A percentile compares a stretch with the other conserved stretches of the same genome.
These are phyloP conservation scores for Sclerotinia glacialis DNA, from an alignment of 2,329 filamentous ascomycete species.

Conservation along the genomic window DNA sequence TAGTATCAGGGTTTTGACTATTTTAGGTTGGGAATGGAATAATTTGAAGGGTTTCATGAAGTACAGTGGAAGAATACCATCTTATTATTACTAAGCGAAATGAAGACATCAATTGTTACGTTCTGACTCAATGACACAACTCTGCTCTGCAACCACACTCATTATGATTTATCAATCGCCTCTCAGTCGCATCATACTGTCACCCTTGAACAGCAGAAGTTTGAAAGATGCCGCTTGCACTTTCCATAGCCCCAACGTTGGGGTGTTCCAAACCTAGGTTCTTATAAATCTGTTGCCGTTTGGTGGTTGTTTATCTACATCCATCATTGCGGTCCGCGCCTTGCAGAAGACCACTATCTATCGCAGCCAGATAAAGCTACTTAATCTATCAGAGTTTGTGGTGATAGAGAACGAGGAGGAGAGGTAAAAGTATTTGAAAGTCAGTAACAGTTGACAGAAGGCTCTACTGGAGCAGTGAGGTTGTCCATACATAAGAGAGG, in stretches of 20 bases:
- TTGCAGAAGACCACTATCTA: conserved; percentile 27
- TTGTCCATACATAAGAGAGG: neutral
- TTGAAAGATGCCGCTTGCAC: conserved; percentile 35
- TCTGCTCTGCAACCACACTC: conserved; percentile 29
- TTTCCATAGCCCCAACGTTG: conserved; percentile 38
- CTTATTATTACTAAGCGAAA: conserved; percentile 5
- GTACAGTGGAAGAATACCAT: neutral
- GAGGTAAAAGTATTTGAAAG: neutral
- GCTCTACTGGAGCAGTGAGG: neutral
- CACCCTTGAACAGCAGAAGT: conserved; percentile 28
- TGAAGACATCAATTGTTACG: conserved; percentile 7
- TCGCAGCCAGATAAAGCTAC: conserved; percentile 26
- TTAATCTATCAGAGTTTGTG: conserved; percentile 22
- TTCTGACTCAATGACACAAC: conserved; percentile 13
- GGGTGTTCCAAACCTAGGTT: conserved; percentile 37
- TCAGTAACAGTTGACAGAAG: neutral
- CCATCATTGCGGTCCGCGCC: conserved; percentile 33
- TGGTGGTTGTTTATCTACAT: conserved; percentile 31
- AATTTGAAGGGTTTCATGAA: neutral
- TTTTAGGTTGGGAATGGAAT: neutral
- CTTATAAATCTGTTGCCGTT: conserved; percentile 28
- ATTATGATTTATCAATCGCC: conserved; percentile 34
- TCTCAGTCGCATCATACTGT: conserved; percentile 35
- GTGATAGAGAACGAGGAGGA: conserved; percentile 2
- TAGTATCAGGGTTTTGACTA: neutral